phyloP scores from a whole-genome alignment of 2,329 filamentous ascomycete genomes.

The Ophiocordyceps polyrhachis-furcata region DNA sequence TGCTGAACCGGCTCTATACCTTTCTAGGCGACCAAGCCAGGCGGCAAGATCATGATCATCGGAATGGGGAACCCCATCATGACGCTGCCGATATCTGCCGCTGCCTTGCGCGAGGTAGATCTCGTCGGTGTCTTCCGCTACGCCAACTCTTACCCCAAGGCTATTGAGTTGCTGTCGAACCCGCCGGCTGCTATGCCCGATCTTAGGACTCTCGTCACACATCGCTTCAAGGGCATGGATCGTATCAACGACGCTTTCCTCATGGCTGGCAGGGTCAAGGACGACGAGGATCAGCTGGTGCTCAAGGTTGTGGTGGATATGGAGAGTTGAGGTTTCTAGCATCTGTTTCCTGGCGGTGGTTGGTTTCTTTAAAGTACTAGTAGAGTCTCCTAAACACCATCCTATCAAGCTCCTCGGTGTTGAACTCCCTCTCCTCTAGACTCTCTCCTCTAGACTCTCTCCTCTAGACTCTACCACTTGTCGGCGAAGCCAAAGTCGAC shows the following conservation, averaged over 20 bases:
- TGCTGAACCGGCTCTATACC: not conserved
- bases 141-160: slow-evolving; percentile 50
- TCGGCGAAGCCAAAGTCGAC: slow-evolving; percentile 57
- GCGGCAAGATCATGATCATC: slow-evolving; percentile 51
- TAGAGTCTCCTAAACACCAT: not conserved
- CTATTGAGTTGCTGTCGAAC: slow-evolving; percentile 31
- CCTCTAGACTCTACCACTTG: slow-evolving; percentile 20
- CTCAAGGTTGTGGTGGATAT: slow-evolving; percentile 53
- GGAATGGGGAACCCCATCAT: slow-evolving; percentile 57
- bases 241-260: slow-evolving; percentile 49
- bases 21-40: slow-evolving; percentile 36
- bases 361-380: not conserved
- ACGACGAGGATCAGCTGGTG: slow-evolving; percentile 50
- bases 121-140: slow-evolving; percentile 56
- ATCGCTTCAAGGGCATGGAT: slow-evolving; percentile 45
- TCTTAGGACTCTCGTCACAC: slow-evolving; percentile 50
- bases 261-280: slow-evolving; percentile 53
- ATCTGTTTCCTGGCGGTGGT: not conserved
- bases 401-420: not conserved
- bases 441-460: too few species aligned
- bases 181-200: slow-evolving; percentile 36
- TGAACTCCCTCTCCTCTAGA: too few species aligned
- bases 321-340: slow-evolving; percentile 2
- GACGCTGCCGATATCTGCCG: slow-evolving; percentile 48
- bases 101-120: slow-evolving; percentile 51